These are phyloP conservation scores for Podospora pseudoanserina DNA, from an alignment of 495 filamentous ascomycete genomes.

Conservation along the genomic window DNA sequence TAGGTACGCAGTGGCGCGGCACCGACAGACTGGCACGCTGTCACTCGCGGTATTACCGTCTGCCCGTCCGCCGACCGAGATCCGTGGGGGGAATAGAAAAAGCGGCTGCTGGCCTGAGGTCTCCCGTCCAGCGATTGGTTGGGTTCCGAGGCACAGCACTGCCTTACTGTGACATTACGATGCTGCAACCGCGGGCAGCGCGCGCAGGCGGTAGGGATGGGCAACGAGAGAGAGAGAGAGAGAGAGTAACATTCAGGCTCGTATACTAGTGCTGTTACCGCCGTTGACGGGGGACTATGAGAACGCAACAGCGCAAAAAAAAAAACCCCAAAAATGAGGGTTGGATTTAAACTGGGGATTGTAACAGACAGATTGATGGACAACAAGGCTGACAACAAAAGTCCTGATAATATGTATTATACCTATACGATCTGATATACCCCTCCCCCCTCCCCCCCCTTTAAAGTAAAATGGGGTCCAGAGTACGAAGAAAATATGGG, in stretches of 20 bases:
- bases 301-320: background rate
- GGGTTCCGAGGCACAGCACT: background rate
- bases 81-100: background rate
- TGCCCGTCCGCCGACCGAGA: too few relatives aligned
- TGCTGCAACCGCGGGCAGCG: background rate
- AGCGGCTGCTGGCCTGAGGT: background rate
- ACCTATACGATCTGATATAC: background rate
- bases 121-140: background rate
- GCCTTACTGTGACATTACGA: background rate
- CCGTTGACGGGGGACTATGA: background rate
- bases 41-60: background rate
- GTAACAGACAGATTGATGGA: background rate
- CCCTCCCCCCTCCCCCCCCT: too few relatives aligned
- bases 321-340: background rate
- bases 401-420: background rate
- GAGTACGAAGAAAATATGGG: background rate
- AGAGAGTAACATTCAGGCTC: background rate
- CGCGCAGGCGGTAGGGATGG: background rate
- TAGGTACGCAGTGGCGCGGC: background rate
- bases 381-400: background rate
- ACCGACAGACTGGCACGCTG: background rate
- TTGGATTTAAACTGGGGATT: background rate
- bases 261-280: background rate
- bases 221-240: background rate
- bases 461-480: background rate